Evolutionary conservation across 371 early-diverging fungal species (phyloP).

Genomic region (Mortierella sp.): DNA sequence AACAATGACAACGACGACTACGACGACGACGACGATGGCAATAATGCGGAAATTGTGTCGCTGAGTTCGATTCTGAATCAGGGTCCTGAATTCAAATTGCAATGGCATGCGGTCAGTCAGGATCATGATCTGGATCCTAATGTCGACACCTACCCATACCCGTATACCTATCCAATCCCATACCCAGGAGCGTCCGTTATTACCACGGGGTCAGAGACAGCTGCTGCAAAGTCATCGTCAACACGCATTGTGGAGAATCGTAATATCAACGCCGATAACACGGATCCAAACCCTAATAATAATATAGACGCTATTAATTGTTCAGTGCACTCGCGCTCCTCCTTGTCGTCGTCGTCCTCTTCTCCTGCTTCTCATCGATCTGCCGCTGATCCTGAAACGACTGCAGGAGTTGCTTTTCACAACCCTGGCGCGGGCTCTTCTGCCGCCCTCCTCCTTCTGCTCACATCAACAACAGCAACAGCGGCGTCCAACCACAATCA

Average conservation of each 20-base stretch:
- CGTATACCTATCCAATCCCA: conserved; percentile 5
- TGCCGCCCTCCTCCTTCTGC: conserved; percentile 7
- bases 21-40: conserved; percentile 18
- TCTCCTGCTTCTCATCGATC: not conserved
- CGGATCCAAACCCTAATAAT: too few relatives aligned
- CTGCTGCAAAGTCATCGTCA: not conserved
- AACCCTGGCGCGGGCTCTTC: conserved; percentile 22
- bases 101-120: conserved; percentile 43
- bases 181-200: not conserved
- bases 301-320: not conserved
- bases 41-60: conserved; percentile 37
- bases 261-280: too few relatives aligned
- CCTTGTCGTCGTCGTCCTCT: not conserved
- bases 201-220: not conserved
- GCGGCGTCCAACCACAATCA: conserved; percentile 1
- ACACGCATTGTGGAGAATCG: too few relatives aligned
- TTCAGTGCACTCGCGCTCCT: not conserved
- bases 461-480: not conserved
- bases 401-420: conserved; percentile 10
- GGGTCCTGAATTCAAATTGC: conserved; percentile 40
- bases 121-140: conserved; percentile 20
- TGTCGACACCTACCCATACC: conserved; percentile 1
- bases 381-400: conserved; percentile 27
- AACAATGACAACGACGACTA: conserved; percentile 23
- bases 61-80: conserved; percentile 46